Evolutionary conservation across 164 flowering plant genomes (phyloP), one percentile per base, ranked within the genome.

Genomic region (Warburgia ugandensis): DNA sequence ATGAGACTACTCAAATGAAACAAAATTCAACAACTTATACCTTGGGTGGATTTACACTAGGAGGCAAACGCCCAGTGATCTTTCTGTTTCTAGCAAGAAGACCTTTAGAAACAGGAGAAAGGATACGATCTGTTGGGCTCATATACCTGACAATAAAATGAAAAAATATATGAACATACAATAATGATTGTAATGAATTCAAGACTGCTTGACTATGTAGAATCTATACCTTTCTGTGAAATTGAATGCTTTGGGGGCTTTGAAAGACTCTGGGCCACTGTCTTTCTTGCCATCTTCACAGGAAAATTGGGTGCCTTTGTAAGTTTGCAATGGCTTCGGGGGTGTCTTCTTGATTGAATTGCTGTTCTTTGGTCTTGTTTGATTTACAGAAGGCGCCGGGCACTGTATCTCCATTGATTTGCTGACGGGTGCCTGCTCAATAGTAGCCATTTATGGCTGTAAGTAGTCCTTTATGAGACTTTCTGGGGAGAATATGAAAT

Each of bases 41-140:
- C 79, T 69, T 73, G 3, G 72, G 33, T 14, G 58, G 77, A 62
- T 64, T 70, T 27, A 5, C 31, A 17, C 69, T 42, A 0, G 84
- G 88, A 0, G 81, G 78, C 39, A 81, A 42, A 17, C 67, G 64
- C 3, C 54, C 31, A 5, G 56, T 63, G 2, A 64, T 55, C 53
- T 71, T 81, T 61, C 74, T 68, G 50, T 53, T 62, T 71, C 83
- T 70, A 11, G 87, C 90, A 25, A 81, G 77, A 48, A 86, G 68
- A 19, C 85, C 80, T 68, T 65, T 87, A 0, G 90, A 73, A 21
- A 84, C 62, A 9, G 94, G 96, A 3, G 94, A 87, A 68, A 87
- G 61, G 74, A 86, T 69, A 6, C 60, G 64, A 75, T 86, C 92
- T 35, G 96, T 86, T 36, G 92, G 92, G 60, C 92, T 87, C 45